These are phyloP conservation scores for Xylariaceae sp. DNA, from an alignment of 2,329 filamentous ascomycete genomes.

Conservation along the genomic window DNA sequence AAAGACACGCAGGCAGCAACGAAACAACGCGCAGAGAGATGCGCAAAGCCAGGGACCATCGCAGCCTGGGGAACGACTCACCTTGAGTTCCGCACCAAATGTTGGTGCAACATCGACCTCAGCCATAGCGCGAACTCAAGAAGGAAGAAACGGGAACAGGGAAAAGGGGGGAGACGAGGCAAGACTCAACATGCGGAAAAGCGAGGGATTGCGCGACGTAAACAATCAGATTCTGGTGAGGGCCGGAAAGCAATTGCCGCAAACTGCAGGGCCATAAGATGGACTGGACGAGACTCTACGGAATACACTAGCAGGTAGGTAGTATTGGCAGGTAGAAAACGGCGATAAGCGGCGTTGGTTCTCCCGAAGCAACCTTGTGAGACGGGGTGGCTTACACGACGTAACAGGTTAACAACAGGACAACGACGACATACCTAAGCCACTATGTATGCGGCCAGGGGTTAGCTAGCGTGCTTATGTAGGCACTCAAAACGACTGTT, in stretches of 20 bases:
- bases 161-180: constrained; percentile 14
- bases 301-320: neutral
- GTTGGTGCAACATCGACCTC: constrained; percentile 77
- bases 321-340: neutral
- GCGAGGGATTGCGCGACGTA: constrained; percentile 4
- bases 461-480: neutral
- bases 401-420: neutral
- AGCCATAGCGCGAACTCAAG: constrained; percentile 53
- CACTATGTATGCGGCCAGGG: neutral
- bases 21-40: neutral
- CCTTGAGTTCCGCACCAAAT: constrained; percentile 93
- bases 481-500: neutral
- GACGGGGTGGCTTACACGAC: neutral
- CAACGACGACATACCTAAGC: neutral
- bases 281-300: neutral
- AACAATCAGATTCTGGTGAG: constrained; percentile 6
- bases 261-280: constrained; percentile 15
- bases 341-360: constrained; percentile 1
- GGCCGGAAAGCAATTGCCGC: constrained; percentile 8
- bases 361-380: neutral
- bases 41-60: constrained; percentile 3
- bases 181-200: constrained; percentile 23
- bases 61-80: constrained; percentile 37
- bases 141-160: constrained; percentile 8
- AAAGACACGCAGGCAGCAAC: neutral